Evolutionary conservation across 345 rosid species (phyloP).

Genomic region (Litchi chinensis): DNA sequence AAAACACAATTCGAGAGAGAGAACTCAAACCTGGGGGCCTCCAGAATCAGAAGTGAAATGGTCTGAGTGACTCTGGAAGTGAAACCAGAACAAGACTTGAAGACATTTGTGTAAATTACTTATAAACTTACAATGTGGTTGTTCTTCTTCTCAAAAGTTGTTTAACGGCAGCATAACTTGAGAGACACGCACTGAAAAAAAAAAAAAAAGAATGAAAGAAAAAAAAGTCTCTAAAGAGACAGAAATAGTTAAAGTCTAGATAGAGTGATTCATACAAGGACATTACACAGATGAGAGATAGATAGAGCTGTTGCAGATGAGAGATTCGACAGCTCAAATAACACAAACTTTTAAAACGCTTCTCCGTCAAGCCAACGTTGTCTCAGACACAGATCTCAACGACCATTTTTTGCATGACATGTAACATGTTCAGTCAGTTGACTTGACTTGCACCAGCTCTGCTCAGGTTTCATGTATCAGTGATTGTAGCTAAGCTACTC

Average conservation of each 20-base stretch:
- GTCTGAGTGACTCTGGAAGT: not conserved
- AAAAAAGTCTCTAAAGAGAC: not conserved
- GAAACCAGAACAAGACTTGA: not conserved
- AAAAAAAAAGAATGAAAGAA: not conserved
- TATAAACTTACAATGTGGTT: not conserved
- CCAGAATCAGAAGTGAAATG: not conserved
- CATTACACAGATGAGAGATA: not conserved
- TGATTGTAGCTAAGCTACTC: no score
- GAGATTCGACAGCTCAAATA: not conserved
- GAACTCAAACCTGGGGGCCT: not conserved
- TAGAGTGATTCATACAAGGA: no score
- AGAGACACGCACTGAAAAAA: conserved; percentile 21
- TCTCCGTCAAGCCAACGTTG: conserved; percentile 9
- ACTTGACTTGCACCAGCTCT: not conserved
- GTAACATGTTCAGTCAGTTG: not conserved
- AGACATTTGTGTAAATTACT: not conserved
- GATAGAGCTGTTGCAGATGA: conserved; percentile 8
- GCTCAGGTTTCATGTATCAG: no score
- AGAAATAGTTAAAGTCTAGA: no score
- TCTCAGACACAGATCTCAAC: conserved; percentile 13
- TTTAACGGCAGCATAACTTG: conserved; percentile 34
- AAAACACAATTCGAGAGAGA: not conserved
- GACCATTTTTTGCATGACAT: not conserved
- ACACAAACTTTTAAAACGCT: not conserved
- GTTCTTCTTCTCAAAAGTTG: not conserved